Conservation (phyloP, 78 protist species). For the Diacronema lutheri region DNA sequence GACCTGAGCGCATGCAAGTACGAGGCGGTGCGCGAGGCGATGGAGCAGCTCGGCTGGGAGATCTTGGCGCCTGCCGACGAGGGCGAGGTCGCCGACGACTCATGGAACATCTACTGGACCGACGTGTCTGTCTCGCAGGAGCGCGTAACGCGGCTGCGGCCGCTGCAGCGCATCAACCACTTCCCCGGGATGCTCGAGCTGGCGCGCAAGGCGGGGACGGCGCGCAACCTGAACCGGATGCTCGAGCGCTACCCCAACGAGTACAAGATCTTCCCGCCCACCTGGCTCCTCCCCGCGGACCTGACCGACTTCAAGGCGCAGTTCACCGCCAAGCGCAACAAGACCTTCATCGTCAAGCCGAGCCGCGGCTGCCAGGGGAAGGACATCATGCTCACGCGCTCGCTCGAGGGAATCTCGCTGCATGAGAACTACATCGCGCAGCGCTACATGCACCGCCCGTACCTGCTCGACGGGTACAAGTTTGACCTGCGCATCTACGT, state of each 20-base stretch:
- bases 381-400: constrained; percentile 17
- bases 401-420: constrained; percentile 1
- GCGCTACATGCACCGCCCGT: constrained; percentile 52
- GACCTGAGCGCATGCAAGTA: neutral
- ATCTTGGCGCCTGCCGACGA: neutral
- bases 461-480: constrained; percentile 49
- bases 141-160: constrained; percentile 8
- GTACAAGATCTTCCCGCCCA: neutral
- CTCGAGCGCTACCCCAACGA: neutral
- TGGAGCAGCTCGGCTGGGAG: neutral
- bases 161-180: constrained; percentile 17
- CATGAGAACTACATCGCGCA: constrained; percentile 36
- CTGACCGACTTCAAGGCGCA: neutral
- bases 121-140: neutral
- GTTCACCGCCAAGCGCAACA: neutral
- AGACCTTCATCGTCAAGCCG: constrained; percentile 34
- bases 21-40: neutral
- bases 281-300: constrained; percentile 4
- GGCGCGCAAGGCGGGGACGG: constrained; percentile 13
- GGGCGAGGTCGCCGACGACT: neutral
- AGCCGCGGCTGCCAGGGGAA: constrained; percentile 27
- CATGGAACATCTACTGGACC: neutral
- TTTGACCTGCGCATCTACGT: constrained; percentile 66
- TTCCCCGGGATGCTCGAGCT: constrained; percentile 29
- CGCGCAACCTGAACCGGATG: constrained; percentile 23